Percentiles rank a stretch among this genome's conserved stretches.
These are phyloP conservation scores for Silene conica DNA, from an alignment of 148 eudicot genomes.

Conservation along the genomic window DNA sequence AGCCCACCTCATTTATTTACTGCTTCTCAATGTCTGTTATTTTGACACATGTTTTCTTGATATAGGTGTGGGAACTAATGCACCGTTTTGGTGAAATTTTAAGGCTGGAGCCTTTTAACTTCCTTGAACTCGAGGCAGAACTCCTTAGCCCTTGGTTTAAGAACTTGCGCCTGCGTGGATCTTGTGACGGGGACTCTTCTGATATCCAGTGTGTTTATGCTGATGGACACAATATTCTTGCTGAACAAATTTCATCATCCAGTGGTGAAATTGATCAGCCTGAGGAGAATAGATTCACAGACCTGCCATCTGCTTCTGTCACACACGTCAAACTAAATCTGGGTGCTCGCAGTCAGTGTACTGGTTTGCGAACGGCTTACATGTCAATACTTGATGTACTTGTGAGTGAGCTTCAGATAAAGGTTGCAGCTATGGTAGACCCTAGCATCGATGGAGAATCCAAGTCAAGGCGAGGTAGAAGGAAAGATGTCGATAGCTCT, in stretches of 20 bases:
- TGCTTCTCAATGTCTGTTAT: not conserved
- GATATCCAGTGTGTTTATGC: slow-evolving; percentile 21
- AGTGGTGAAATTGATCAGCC: slow-evolving; percentile 33
- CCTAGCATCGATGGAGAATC: slow-evolving; percentile 53
- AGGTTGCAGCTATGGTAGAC: slow-evolving; percentile 49
- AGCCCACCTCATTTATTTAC: not conserved
- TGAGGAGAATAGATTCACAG: slow-evolving; percentile 29
- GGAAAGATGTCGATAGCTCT: slow-evolving; percentile 43
- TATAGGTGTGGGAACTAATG: slow-evolving; percentile 47
- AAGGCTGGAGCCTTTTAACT: slow-evolving; percentile 34
- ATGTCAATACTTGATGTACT: slow-evolving; percentile 47
- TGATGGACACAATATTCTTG: slow-evolving; percentile 27
- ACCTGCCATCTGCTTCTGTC: slow-evolving; percentile 25
- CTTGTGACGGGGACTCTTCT: slow-evolving; percentile 25
- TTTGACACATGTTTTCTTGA: slow-evolving; percentile 10
- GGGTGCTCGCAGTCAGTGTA: slow-evolving; percentile 30
- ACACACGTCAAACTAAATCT: slow-evolving; percentile 29
- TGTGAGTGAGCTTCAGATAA: slow-evolving; percentile 53
- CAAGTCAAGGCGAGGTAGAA: slow-evolving; percentile 57
- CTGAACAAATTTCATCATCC: slow-evolving; percentile 30
- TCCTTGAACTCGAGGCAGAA: slow-evolving; percentile 50
- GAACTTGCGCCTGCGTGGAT: slow-evolving; percentile 20
- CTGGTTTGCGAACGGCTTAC: slow-evolving; percentile 39
- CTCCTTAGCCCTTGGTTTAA: slow-evolving; percentile 46
- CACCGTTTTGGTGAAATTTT: slow-evolving; percentile 46